Evolutionary conservation across 306 rosid genomes (phyloP), one percentile per base, ranked within the genome.

Genomic region (Casuarina glauca): DNA sequence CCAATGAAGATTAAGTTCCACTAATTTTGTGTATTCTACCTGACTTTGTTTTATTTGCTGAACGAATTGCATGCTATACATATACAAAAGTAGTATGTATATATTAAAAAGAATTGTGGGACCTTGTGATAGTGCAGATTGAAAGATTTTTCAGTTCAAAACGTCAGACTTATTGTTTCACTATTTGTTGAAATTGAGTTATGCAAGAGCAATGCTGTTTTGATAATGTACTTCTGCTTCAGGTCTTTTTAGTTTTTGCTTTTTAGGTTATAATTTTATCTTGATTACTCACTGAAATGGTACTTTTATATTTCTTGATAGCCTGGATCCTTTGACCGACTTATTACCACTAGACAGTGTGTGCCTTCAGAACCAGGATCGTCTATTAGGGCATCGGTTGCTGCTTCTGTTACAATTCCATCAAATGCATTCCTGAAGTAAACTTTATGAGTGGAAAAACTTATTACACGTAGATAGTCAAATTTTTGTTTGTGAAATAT

Each of bases 331-430:
- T 94, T 94, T 89, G 93, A 92, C 66, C 86, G 71, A 73, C 86
- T 90, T 51, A 84, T 76, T 73, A 86, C 77, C 73, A 72, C 85
- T 26, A 83, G 82, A 84, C 75, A 81, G 9, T 62, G 88, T 19
- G 55, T 76, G 78, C 91, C 93, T 74, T 89, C 98, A 55, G 88
- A 89, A 84, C 86, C 86, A 42, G 97, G 96, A 78, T 94, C 97
- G 67, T 89, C 98, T 78, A 89, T 92, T 62, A 97, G 97, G 78
- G 98, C 98, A 74, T 97, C 98, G 73, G 79, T 94, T 83, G 90
- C 98, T 74, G 97, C 98, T 38, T 89, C 98, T 69, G 70, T 92
- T 84, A 86, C 87, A 51, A 61, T 94, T 83, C 97, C 97, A 74
- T 50, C 97, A 11, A 74, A 70, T 74, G 85, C 86, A 50, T 85